phyloP scores from a whole-genome alignment of 768 basidiomycete genomes.

The Fistulinella prunicolor region DNA sequence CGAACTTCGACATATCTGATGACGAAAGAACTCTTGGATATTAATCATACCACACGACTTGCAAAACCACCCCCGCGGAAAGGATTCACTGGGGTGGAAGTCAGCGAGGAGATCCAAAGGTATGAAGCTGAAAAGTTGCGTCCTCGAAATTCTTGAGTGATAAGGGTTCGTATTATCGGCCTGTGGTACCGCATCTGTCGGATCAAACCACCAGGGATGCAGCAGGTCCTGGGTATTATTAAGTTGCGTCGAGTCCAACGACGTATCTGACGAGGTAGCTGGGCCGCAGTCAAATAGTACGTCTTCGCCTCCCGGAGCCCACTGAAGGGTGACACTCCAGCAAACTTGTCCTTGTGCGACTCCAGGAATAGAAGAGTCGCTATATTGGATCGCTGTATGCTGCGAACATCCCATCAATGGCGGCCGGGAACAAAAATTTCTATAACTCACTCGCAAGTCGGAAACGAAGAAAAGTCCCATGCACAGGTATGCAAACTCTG shows the following conservation, averaged over 20 bases:
- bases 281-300: conserved; percentile 14
- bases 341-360: conserved; percentile 33
- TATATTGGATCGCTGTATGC: conserved; percentile 12
- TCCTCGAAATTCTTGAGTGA: conserved; percentile 22
- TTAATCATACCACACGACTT: conserved; percentile 47
- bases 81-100: conserved; percentile 31
- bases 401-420: conserved; percentile 8
- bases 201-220: conserved; percentile 26
- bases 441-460: conserved; percentile 35
- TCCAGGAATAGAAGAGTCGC: neutral
- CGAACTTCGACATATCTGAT: conserved; percentile 43
- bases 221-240: conserved; percentile 1
- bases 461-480: conserved; percentile 49
- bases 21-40: conserved; percentile 43
- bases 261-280: neutral
- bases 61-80: conserved; percentile 52
- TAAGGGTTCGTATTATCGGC: conserved; percentile 14
- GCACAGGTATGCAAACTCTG: conserved; percentile 40
- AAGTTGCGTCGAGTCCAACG: neutral
- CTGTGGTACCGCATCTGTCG: neutral
- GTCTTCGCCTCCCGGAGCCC: conserved; percentile 52
- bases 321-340: conserved; percentile 47
- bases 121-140: conserved; percentile 28
- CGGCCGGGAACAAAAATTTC: neutral
- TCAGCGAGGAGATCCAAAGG: conserved; percentile 31